Conservation (phyloP, 1,139 yeast genomes). For the Candida freyschussii region DNA sequence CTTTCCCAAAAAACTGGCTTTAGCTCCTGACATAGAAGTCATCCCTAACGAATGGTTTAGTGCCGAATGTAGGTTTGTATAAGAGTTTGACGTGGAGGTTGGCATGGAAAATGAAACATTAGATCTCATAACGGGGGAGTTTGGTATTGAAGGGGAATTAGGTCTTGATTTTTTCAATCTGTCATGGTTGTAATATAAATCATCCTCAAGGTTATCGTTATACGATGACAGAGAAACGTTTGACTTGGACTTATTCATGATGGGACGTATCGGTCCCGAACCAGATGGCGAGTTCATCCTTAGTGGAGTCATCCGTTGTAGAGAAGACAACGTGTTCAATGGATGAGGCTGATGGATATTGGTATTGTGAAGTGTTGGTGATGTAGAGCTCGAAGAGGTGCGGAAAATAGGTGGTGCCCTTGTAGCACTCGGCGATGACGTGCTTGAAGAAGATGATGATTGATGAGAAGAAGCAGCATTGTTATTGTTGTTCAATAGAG, state of each 20-base stretch:
- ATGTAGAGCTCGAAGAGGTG: constrained; percentile 22
- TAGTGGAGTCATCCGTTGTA: constrained; percentile 53
- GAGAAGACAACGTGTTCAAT: constrained; percentile 41
- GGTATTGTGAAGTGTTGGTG: constrained; percentile 25
- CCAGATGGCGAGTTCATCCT: constrained; percentile 28
- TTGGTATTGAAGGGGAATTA: constrained; percentile 64
- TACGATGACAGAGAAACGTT: constrained; percentile 29
- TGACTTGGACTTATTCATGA: constrained; percentile 22
- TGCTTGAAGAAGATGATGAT: constrained; percentile 14
- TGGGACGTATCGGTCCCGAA: constrained; percentile 12
- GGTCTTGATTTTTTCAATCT: constrained; percentile 69
- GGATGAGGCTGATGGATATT: constrained; percentile 32
- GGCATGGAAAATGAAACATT: constrained; percentile 28
- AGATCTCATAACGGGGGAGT: constrained; percentile 54
- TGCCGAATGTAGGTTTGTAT: constrained; percentile 36
- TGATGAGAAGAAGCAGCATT: constrained; percentile 4
- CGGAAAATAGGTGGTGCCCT: constrained; percentile 12
- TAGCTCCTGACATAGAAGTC: constrained; percentile 22
- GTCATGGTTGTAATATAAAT: constrained; percentile 43
- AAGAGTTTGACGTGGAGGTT: constrained; percentile 29
- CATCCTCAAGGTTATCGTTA: constrained; percentile 34
- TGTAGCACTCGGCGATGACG: no score
- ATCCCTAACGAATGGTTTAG: constrained; percentile 19
- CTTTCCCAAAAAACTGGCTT: constrained; percentile 27
- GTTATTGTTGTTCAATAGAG: constrained; percentile 39